Evolutionary conservation across 805 yeast species (phyloP).

Genomic region (Wickerhamiella musiphila): DNA sequence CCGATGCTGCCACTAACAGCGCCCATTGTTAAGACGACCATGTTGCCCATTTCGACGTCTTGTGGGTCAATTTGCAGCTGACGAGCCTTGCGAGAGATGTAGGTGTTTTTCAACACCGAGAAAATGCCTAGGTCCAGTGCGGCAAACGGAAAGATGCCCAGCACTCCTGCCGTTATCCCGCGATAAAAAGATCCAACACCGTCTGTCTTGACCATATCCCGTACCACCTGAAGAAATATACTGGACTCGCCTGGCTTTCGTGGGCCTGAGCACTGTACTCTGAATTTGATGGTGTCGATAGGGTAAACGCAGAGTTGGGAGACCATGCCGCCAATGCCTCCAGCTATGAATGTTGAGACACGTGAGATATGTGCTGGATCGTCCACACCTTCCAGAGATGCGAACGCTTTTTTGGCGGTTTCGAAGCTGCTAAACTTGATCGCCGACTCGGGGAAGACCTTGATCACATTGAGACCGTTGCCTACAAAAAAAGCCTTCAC

Average conservation of each 20-base stretch:
- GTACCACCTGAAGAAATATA: conserved; percentile 49
- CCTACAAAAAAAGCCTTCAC: conserved; percentile 80
- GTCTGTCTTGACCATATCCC: conserved; percentile 61
- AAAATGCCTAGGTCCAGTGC: conserved; percentile 93
- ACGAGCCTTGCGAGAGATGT: conserved; percentile 45
- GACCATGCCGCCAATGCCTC: conserved; percentile 91
- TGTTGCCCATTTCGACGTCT: conserved; percentile 60
- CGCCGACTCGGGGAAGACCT: conserved; percentile 93
- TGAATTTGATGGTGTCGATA: conserved; percentile 80
- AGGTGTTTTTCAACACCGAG: conserved; percentile 65
- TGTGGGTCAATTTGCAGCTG: conserved; percentile 34
- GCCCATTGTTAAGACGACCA: conserved; percentile 74
- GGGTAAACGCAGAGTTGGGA: conserved; percentile 92
- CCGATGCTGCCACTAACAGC: conserved; percentile 93
- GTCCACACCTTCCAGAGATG: conserved; percentile 55
- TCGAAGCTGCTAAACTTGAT: conserved; percentile 95
- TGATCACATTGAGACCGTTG: conserved; percentile 80
- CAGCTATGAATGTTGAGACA: conserved; percentile 70
- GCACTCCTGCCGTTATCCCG: conserved; percentile 77
- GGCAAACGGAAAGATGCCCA: conserved; percentile 95
- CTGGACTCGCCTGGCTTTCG: conserved; percentile 28
- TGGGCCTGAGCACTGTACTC: conserved; percentile 82
- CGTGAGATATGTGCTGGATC: conserved; percentile 57
- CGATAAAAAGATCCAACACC: conserved; percentile 68
- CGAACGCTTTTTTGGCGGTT: conserved; percentile 57